Percentiles rank a stretch among this genome's conserved stretches.
These are phyloP conservation scores for Kingdonia uniflora DNA, from an alignment of 164 flowering plant genomes.

Conservation along the genomic window DNA sequence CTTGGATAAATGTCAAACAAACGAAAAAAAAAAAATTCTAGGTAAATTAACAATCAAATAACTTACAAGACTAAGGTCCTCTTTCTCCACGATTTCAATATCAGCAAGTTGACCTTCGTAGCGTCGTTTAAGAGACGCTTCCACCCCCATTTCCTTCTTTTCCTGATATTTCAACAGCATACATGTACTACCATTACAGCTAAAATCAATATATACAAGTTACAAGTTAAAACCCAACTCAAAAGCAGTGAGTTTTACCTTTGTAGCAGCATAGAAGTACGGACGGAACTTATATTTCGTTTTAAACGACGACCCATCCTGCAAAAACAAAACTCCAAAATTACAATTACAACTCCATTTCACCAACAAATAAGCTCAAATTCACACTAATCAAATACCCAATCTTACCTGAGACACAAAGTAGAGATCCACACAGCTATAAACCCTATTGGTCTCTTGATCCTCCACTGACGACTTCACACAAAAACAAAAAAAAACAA, in stretches of 20 bases:
- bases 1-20: too few species aligned
- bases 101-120: conserved; percentile 72
- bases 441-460: conserved; percentile 46
- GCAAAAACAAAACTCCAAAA: conserved; percentile 2
- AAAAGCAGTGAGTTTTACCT: conserved; percentile 20
- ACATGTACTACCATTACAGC: not conserved
- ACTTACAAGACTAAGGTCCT: conserved; percentile 73
- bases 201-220: not conserved
- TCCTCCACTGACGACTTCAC: conserved; percentile 85
- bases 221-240: not conserved
- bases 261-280: conserved; percentile 57
- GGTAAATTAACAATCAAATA: too few species aligned
- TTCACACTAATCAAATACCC: not conserved
- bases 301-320: conserved; percentile 71
- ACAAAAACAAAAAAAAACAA: not conserved
- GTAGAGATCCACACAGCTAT: conserved; percentile 88
- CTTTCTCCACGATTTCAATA: conserved; percentile 70
- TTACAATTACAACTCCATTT: too few species aligned
- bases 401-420: conserved; percentile 79
- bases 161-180: conserved; percentile 31
- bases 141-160: conserved; percentile 79
- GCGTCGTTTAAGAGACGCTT: conserved; percentile 66
- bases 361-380: not conserved
- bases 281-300: conserved; percentile 66
- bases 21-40: too few species aligned